phyloP scores from a whole-genome alignment of 2,329 filamentous ascomycete genomes.

The Cladosporium sphaerospermum region DNA sequence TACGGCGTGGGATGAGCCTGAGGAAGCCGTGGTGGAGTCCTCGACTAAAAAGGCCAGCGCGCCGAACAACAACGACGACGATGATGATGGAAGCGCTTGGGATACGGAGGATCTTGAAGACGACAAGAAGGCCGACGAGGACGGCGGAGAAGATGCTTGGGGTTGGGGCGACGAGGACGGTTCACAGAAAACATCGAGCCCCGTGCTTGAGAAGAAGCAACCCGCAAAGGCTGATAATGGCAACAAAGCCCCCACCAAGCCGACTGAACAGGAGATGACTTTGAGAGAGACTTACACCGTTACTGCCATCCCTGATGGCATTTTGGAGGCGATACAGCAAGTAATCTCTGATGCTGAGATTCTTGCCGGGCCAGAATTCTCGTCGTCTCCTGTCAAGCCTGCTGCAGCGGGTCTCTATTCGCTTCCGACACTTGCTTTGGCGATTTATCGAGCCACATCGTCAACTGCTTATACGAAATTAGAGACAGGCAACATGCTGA shows the following conservation, averaged over 20 bases:
- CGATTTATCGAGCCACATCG: conserved; percentile 73
- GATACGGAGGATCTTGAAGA: conserved; percentile 37
- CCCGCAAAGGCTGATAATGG: conserved; percentile 29
- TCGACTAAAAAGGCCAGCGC: conserved; percentile 18
- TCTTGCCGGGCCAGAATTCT: conserved; percentile 47
- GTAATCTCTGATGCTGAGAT: conserved; percentile 42
- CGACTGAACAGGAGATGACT: conserved; percentile 46
- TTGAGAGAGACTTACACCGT: conserved; percentile 82
- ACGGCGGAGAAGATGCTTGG: conserved; percentile 61
- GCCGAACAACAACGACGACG: conserved; percentile 23
- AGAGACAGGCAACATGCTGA: conserved; percentile 53
- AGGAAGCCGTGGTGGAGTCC: conserved; percentile 37
- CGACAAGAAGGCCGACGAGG: conserved; percentile 17
- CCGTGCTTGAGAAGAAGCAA: conserved; percentile 23
- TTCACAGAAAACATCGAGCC: conserved; percentile 18
- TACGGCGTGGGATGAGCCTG: conserved; percentile 66
- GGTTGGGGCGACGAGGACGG: conserved; percentile 71
- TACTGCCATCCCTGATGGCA: conserved; percentile 75
- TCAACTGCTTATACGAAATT: conserved; percentile 65
- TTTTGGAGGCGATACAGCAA: conserved; percentile 61
- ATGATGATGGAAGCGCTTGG: conserved; percentile 47
- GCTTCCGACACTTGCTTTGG: conserved; percentile 65
- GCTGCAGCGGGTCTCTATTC: conserved; percentile 65
- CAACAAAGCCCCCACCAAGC: conserved; percentile 20
- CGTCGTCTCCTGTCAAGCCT: conserved; percentile 53